phyloP scores from a whole-genome alignment of 768 basidiomycete genomes.

The Serendipita sp. region DNA sequence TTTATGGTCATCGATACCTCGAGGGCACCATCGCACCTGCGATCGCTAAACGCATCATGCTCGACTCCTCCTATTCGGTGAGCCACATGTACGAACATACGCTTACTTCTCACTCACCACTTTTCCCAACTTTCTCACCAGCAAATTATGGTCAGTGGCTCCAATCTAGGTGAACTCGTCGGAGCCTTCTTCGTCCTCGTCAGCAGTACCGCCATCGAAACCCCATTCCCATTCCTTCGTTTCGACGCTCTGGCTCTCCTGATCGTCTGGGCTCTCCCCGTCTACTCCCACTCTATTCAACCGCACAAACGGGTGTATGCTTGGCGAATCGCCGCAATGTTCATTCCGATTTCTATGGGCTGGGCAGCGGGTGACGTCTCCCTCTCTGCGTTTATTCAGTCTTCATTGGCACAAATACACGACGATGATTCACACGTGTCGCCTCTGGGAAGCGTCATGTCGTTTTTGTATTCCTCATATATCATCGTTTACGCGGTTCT shows the following conservation, averaged over 20 bases:
- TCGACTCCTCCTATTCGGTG: constrained; percentile 14
- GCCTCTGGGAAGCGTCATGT: neutral
- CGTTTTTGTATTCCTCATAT: neutral
- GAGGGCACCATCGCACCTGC: constrained; percentile 15
- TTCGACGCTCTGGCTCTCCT: constrained; percentile 9
- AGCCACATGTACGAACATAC: too few relatives aligned
- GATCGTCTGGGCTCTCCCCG: constrained; percentile 17
- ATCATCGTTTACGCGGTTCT: neutral
- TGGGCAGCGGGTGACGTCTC: constrained; percentile 20
- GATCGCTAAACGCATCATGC: constrained; percentile 16
- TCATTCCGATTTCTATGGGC: constrained; percentile 15
- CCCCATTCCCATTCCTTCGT: constrained; percentile 1
- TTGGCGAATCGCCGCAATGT: constrained; percentile 15
- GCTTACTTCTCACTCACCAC: too few relatives aligned
- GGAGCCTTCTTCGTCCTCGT: constrained; percentile 14
- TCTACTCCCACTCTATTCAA: constrained; percentile 10
- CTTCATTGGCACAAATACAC: constrained; percentile 11
- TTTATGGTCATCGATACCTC: constrained; percentile 14
- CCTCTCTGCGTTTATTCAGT: constrained; percentile 19
- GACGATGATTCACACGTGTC: neutral
- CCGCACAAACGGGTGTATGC: constrained; percentile 12
- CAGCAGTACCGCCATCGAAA: constrained; percentile 13
- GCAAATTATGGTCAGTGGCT: constrained; percentile 18
- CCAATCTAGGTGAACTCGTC: constrained; percentile 17
- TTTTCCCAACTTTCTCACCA: too few relatives aligned